Base-by-base conservation (phyloP, 352 stramenopile species). In the Aphanomyces euteiches region DNA sequence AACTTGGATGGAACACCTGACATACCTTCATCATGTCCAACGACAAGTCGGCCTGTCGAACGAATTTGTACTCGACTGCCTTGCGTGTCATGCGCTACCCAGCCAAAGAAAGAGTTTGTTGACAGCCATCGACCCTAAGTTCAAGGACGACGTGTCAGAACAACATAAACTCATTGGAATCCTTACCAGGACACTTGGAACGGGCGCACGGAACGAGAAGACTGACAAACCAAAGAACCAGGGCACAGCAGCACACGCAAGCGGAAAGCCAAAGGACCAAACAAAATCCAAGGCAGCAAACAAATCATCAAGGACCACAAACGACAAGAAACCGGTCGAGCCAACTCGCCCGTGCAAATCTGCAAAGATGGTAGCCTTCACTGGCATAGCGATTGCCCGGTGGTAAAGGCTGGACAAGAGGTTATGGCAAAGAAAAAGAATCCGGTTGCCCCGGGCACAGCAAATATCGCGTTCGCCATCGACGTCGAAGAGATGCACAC, bases 61-160 rank as follows among this genome's bases (percentile, higher is more conserved):
- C 17, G 17, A 58, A 28, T 58, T 58, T 58, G 50, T 58, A 19
- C 50, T 58, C 7, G 50, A 58, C 13, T 58, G 50, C 50, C 50
- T 58, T 28, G 21, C 21, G 8, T 37, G 10, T 28, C 15, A 58
- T 19, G 17, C 50, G 10, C 36, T 17, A 12, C 50, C 50, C 13
- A 12, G 15, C 19, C 19, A 58, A 28, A 58, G 36, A 36, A 19
- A 58, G 19, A 28, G 36, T 36, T 28, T 58, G 1, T 36, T 36
- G 15, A 19, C 21, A 17, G 17, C 19, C 15, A 19, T 58, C 1
- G 36, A 58, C 2, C 50, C 50, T 36, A 8, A 7, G 8, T 13
- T 19, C 50, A 58, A 36, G 17, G 21, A 58, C 10, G 17, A 3
- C 7, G 17, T 58, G 10, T 17, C 7, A 19, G 50, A 58, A 58